Evolutionary conservation across 164 flowering plant genomes (phyloP).

Genomic region (Euptelea pleiosperma): DNA sequence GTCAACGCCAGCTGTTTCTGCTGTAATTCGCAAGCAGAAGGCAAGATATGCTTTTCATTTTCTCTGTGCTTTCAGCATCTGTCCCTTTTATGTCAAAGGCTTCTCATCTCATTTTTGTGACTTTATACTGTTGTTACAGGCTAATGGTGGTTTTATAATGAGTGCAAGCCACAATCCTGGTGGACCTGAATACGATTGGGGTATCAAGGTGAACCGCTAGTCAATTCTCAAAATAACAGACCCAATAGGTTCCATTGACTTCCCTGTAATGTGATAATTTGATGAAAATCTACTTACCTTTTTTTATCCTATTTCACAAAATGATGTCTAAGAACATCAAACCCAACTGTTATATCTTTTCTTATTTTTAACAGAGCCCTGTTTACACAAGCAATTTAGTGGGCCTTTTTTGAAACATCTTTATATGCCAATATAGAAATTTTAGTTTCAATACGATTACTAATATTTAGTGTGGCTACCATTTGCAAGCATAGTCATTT

Average conservation of each 20-base stretch:
- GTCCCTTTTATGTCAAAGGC: neutral
- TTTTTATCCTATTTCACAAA: neutral
- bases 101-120: constrained; percentile 1
- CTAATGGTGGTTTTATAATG: constrained; percentile 99
- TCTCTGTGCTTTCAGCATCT: constrained; percentile 9
- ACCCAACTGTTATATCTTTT: neutral
- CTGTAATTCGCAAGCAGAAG: constrained; percentile 88
- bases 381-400: neutral
- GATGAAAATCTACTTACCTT: neutral
- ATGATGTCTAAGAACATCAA: neutral
- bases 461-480: neutral
- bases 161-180: constrained; percentile 99
- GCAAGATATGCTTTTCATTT: constrained; percentile 28
- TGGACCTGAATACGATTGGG: constrained; percentile 99
- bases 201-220: constrained; percentile 69
- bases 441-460: neutral
- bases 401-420: too few species aligned
- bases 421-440: too few species aligned
- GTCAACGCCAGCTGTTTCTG: constrained; percentile 99
- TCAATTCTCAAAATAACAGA: neutral
- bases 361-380: neutral
- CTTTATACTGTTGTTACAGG: constrained; percentile 40
- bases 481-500: neutral
- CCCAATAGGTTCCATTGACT: neutral
- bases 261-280: neutral